phyloP scores from a whole-genome alignment of 2,329 filamentous ascomycete species.

The Xylaria digitata region DNA sequence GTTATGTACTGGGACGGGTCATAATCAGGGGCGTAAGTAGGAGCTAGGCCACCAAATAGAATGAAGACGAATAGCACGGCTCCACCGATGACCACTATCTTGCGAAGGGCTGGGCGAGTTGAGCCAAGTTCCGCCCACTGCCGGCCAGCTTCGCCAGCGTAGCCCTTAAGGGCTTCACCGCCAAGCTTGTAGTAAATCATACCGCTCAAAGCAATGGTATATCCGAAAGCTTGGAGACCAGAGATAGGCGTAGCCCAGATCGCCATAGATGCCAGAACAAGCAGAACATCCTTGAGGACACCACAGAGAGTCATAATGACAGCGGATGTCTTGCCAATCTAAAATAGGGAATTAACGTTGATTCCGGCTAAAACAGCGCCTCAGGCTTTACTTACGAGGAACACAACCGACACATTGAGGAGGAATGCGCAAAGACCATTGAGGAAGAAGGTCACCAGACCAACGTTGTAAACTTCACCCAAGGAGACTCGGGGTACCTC shows the following conservation, averaged over 20 bases:
- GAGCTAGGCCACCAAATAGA: conserved; percentile 75
- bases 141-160: conserved; percentile 76
- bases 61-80: conserved; percentile 74
- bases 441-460: conserved; percentile 75
- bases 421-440: conserved; percentile 84
- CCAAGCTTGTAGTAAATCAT: conserved; percentile 91
- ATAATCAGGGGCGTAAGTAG: conserved; percentile 67
- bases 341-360: conserved; percentile 46
- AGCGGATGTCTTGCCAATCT: conserved; percentile 90
- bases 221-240: conserved; percentile 83
- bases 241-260: conserved; percentile 84
- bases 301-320: conserved; percentile 88
- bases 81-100: conserved; percentile 75
- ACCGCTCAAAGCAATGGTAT: conserved; percentile 80
- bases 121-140: conserved; percentile 89
- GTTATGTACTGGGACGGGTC: conserved; percentile 62
- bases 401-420: conserved; percentile 86
- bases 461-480: conserved; percentile 78
- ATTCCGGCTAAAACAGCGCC: not conserved
- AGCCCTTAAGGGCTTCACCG: conserved; percentile 83
- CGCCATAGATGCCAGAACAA: conserved; percentile 81
- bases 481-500: conserved; percentile 77
- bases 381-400: conserved; percentile 72
- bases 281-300: conserved; percentile 88
- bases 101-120: conserved; percentile 79